Base-by-base conservation (phyloP, 2,329 filamentous ascomycete genomes). In the Orbilia quercus region DNA sequence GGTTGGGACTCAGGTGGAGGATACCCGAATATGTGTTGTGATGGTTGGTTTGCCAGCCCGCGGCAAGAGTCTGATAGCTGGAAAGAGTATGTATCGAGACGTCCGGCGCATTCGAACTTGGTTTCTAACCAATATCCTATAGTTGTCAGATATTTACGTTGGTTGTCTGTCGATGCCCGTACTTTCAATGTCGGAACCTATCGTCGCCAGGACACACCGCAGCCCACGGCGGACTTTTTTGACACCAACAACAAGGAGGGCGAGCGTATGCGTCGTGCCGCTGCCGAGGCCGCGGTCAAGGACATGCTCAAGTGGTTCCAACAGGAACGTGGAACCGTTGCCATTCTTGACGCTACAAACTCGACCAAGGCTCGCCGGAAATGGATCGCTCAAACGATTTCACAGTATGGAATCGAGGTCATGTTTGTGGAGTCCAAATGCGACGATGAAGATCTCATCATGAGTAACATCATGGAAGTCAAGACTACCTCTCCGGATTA, bases 101-200 rank as follows among this genome's bases (percentile, higher is more conserved):
- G 7, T 11, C n/a, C 11, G 23, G 2, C 12, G 11, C 20, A 20
- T 40, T 42, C 47, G 28, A 5, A 11, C 25, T 42, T 45, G 20
- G 48, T 57, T 74, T 11, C 44, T 60, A 71, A 76, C 34, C 62
- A 47, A 71, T 65, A 9, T 23, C 60, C 45, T 67, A 51, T 71
- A 95, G 92, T 92, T 74, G 90, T 95, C 81, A 90, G 95, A 73
- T 99, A 99, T 82, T 88, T 99, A 36, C 91, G 91, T 81, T 99
- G 95, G 95, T 89, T 98, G 70, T 96, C 93, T 23, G 93, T 99
- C 79, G 89, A 91, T 40, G 91, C 95, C 70, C 90, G 92, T 81
- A 94, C 92, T 76, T 99, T 99, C 87, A 99, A 99, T 77, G 95
- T 99, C 76, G 95, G 95, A 80, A 93, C 90, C 79, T 99, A 99